Base-by-base conservation (phyloP, 768 basidiomycete genomes). In the Exsudoporus frostii region DNA sequence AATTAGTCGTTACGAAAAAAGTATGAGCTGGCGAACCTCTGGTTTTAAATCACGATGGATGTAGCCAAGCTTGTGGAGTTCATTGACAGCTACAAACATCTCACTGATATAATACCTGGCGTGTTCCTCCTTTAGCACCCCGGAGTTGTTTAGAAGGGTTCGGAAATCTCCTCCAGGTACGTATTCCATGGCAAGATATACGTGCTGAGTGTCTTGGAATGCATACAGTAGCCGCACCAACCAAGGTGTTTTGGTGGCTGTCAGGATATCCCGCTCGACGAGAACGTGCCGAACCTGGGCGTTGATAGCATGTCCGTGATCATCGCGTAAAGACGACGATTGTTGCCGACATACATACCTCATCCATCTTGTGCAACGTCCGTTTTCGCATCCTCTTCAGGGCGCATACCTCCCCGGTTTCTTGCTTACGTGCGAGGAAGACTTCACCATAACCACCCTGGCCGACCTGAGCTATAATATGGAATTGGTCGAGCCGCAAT, bases 401-500 rank as follows among this genome's bases (percentile, higher is more conserved):
- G 7, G 97, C 97, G 58, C 96, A 98, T 10, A 99, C 90, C 67
- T 98, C 92, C 25, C 93, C 91, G 1, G 95, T 90, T 62, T 99
- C 97, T 60, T 87, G 88, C 69, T 98, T 97, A 38, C 96, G 77
- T 10, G 97, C 97, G 47, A 99, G 79, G 66, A 90, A 99, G 24
- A 99, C 97, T 59, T 98, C 96, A 6, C 97, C 97, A 71, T 98
- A 99, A 3, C 97, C 97, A 13, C 97, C 97, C 73, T 99, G 97
- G 1, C 97, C 97, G 44, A 99, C 93, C 71, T 99, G 97, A 1
- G 94, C 93, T 58, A 99, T 95, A 69, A 99, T 96, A 65, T 97
- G 92, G 72, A 99, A 99, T 65, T 96, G 91, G 45, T 98, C 92
- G 24, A 99, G 84, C 54, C 85, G 83, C 39, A 98, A 79, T 67